A percentile compares a stretch with the other conserved stretches of the same genome.
phyloP scores from a whole-genome alignment of 2,329 filamentous ascomycete genomes.

The Mycogone perniciosa region DNA sequence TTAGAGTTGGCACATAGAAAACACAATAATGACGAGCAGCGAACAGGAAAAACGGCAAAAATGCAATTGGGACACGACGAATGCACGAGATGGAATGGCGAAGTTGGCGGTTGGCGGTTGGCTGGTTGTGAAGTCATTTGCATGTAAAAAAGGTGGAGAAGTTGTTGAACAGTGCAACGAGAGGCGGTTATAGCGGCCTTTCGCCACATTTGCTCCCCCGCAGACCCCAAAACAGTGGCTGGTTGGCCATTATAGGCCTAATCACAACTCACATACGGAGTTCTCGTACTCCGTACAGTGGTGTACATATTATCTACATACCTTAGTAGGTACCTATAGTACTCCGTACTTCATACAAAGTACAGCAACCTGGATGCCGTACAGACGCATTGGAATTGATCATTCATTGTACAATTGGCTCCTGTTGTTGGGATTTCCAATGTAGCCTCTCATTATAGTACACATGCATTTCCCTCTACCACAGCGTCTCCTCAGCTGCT shows the following conservation, averaged over 20 bases:
- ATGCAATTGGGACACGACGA: not conserved
- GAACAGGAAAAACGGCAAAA: not conserved
- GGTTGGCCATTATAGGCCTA: too few relatives aligned
- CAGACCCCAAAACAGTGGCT: not conserved
- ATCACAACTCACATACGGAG: too few relatives aligned
- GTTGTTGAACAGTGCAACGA: not conserved
- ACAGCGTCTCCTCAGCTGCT: slow-evolving; percentile 36
- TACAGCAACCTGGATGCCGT: too few relatives aligned
- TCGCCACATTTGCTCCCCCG: not conserved
- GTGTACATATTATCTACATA: too few relatives aligned
- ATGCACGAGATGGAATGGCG: slow-evolving; percentile 21
- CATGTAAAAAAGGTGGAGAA: slow-evolving; percentile 18
- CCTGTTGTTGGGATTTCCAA: not conserved
- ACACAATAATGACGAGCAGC: not conserved
- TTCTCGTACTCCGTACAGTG: too few relatives aligned
- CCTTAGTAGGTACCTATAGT: too few relatives aligned
- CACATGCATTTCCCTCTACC: slow-evolving; percentile 20
- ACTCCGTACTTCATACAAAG: too few relatives aligned
- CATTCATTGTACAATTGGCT: not conserved
- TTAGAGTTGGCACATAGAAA: not conserved
- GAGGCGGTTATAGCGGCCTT: too few relatives aligned
- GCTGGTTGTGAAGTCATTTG: slow-evolving; percentile 24
- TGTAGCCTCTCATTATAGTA: slow-evolving; percentile 21
- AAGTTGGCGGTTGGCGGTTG: too few relatives aligned
- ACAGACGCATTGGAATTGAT: too few relatives aligned